Conservation (phyloP, 305 asterid species). For the Withania somnifera region DNA sequence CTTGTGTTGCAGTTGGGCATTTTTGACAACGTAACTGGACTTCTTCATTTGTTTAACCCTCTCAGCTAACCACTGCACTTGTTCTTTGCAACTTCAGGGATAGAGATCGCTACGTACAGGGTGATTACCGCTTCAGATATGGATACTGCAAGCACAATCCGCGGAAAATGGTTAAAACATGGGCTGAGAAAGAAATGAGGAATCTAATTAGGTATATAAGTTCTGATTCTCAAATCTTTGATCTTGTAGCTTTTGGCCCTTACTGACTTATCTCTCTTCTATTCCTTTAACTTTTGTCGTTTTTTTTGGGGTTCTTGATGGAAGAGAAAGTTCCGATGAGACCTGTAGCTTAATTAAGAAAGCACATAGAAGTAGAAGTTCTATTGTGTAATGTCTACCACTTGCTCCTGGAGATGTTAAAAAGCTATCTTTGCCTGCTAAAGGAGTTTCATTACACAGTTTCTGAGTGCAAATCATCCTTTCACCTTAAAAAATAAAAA, state of each 20-base stretch:
- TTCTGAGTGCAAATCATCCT: background rate
- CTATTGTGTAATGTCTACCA: background rate
- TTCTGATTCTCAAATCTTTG: background rate
- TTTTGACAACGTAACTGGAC: background rate
- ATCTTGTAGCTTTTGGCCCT: background rate
- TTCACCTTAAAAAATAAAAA: background rate
- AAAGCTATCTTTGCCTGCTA: background rate
- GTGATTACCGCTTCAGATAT: constrained; percentile 83
- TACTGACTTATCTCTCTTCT: background rate
- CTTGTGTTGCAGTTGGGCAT: background rate
- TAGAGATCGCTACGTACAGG: constrained; percentile 94
- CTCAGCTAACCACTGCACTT: background rate
- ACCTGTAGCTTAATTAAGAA: background rate
- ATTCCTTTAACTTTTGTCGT: background rate
- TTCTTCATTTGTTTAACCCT: background rate
- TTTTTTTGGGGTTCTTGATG: background rate
- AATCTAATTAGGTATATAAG: constrained; percentile 72
- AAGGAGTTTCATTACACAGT: background rate
- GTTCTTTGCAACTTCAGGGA: constrained; percentile 46
- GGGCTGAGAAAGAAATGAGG: constrained; percentile 99
- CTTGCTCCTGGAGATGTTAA: background rate
- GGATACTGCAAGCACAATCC: constrained; percentile 98
- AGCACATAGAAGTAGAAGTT: background rate
- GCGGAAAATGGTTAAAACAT: constrained; percentile 88
- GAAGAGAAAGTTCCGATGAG: background rate